These are phyloP conservation scores for Aspergillus bertholletiae DNA, from an alignment of 495 filamentous ascomycete genomes.

Conservation along the genomic window DNA sequence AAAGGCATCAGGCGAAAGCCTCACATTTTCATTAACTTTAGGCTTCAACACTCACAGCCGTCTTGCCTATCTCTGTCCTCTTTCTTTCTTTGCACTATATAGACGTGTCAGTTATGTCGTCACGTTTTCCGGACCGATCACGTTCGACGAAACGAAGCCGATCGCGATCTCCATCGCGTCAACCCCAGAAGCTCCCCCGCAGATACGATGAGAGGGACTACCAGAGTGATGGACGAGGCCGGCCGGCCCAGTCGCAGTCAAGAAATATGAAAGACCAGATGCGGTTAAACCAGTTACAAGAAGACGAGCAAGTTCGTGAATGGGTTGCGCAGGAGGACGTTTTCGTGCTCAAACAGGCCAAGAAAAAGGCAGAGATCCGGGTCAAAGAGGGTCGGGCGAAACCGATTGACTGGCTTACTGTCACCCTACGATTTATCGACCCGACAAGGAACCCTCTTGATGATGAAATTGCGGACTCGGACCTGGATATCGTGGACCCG, in stretches of 20 bases:
- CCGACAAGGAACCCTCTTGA: slow-evolving; percentile 73
- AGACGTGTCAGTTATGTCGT: slow-evolving; percentile 23
- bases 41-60: not conserved
- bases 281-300: slow-evolving; percentile 57
- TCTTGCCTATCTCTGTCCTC: not conserved
- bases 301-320: slow-evolving; percentile 72
- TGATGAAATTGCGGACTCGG: slow-evolving; percentile 74
- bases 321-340: slow-evolving; percentile 95
- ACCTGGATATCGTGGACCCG: slow-evolving; percentile 78
- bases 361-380: slow-evolving; percentile 95
- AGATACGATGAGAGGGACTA: slow-evolving; percentile 29
- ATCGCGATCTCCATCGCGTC: slow-evolving; percentile 43
- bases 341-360: slow-evolving; percentile 94
- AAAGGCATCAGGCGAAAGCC: too few species aligned
- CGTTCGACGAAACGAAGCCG: slow-evolving; percentile 31
- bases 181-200: slow-evolving; percentile 36
- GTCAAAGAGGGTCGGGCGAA: slow-evolving; percentile 91
- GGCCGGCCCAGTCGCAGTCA: slow-evolving; percentile 22
- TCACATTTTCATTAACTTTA: not conserved
- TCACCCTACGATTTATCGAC: slow-evolving; percentile 85
- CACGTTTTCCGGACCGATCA: slow-evolving; percentile 29
- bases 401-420: slow-evolving; percentile 93
- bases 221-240: slow-evolving; percentile 19
- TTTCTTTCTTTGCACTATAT: not conserved
- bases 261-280: slow-evolving; percentile 47